Base-by-base conservation (phyloP, 805 yeast genomes). In the Debaryomyces castellii region DNA sequence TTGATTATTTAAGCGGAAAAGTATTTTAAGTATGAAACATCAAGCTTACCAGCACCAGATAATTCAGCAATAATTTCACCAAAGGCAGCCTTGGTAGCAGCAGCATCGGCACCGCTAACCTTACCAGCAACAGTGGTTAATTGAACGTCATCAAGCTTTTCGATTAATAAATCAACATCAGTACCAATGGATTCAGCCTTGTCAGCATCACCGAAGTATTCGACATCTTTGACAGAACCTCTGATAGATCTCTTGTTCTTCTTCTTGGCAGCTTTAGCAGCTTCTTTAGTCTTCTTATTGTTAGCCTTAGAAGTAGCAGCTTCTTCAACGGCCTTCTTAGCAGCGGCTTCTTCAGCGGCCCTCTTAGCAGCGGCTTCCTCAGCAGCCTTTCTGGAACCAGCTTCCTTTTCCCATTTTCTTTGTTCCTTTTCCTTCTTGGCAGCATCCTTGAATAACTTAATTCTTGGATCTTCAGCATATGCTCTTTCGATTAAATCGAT, bases 231-330 rank as follows among this genome's bases (percentile, higher is more conserved):
- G 54, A 82, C 89, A 48, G 90, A 76, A 58, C 72, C 70, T 81
- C 98, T 89, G 54, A 94, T 70, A 35, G 83, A 69, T 77, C 96
- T 85, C 85, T 88, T 89, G 76, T 88, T 87, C 87, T 94, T 94
- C 96, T 94, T 94, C 80, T 89, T 91, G 44, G 97, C 97, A 57
- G 87, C 89, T 80, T 94, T 96, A 66, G 96, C 96, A 57, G 92
- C 86, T 78, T 92, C 96, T 80, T 92, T 92, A 59, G 89, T 85
- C 67, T 84, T 82, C 68, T 84, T 89, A 62, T 85, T 77, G 51
- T 78, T 80, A 46, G 74, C 80, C 64, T 81, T 82, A 23, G 81
- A 76, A 43, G 73, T 66, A 51, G 83, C 81, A 23, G 80, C 82
- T 50, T 81, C 86, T 48, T 80, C 91, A 41, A 83, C 95, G 51